Evolutionary conservation across 2,329 filamentous ascomycete species (phyloP).

Genomic region (Verticillium longisporum): DNA sequence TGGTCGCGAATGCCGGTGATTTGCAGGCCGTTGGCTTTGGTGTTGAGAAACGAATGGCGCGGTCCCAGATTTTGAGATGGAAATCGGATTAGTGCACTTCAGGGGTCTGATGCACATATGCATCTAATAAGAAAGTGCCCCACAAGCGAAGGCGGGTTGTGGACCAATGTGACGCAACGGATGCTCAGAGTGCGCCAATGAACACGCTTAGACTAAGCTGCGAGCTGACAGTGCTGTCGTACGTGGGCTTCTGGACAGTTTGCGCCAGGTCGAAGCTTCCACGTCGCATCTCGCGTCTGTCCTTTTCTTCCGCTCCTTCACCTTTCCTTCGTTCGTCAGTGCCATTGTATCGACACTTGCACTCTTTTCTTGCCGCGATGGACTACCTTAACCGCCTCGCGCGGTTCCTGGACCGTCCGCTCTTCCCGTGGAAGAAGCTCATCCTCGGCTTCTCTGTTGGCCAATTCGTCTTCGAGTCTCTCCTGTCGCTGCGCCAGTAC

Average conservation of each 20-base stretch:
- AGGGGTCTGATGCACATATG: not conserved
- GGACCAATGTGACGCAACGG: conserved; percentile 1
- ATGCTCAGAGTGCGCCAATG: not conserved
- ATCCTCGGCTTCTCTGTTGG: conserved; percentile 91
- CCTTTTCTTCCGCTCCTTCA: conserved; percentile 5
- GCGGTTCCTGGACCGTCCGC: conserved; percentile 78
- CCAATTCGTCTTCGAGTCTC: conserved; percentile 84
- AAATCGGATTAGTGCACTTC: conserved; percentile 1
- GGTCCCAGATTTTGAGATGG: not conserved
- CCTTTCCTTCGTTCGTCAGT: not conserved
- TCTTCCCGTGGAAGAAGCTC: conserved; percentile 96
- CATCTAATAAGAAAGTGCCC: not conserved
- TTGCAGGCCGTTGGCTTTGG: not conserved
- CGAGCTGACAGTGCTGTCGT: not conserved
- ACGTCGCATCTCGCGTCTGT: conserved; percentile 4
- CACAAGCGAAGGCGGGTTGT: not conserved
- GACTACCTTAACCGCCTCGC: conserved; percentile 56
- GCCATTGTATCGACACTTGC: not conserved
- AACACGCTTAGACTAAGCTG: not conserved
- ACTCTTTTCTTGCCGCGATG: conserved; percentile 1
- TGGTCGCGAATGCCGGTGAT: not conserved
- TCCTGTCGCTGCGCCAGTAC: conserved; percentile 87
- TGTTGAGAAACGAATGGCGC: not conserved
- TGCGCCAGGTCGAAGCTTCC: not conserved
- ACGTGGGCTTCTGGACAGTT: not conserved